phyloP scores from a whole-genome alignment of 179 eudicot species.

The Beta lomatogona region DNA sequence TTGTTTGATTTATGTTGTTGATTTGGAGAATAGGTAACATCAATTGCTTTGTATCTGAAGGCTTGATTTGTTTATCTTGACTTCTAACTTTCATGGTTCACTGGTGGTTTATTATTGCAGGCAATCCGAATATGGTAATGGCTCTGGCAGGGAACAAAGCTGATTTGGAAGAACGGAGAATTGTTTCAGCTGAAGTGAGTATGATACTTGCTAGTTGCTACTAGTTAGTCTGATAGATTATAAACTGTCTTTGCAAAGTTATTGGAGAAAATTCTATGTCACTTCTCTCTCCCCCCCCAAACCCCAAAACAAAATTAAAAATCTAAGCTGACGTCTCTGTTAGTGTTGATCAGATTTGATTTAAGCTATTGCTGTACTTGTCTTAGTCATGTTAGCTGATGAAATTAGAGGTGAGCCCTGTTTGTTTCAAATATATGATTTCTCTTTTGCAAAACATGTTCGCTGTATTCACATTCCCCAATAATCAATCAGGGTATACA shows the following conservation, averaged over 20 bases:
- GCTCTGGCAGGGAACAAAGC: constrained; percentile 94
- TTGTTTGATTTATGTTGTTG: constrained; percentile 1
- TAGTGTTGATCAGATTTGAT: background rate
- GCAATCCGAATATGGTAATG: constrained; percentile 94
- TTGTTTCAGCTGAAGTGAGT: constrained; percentile 76
- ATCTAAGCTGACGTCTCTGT: background rate
- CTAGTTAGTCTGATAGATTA: background rate
- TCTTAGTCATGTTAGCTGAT: background rate
- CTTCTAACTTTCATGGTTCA: constrained; percentile 5
- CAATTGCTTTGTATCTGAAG: background rate
- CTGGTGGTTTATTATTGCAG: constrained; percentile 41
- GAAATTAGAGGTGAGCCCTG: background rate
- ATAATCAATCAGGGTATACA: background rate
- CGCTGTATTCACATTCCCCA: background rate
- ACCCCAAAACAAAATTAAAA: no score
- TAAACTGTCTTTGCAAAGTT: background rate
- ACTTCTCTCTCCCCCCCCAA: background rate
- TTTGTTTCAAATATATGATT: background rate
- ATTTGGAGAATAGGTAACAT: background rate
- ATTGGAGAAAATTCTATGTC: background rate
- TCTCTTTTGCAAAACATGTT: background rate
- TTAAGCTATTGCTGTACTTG: background rate
- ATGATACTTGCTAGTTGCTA: background rate
- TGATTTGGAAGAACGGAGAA: constrained; percentile 81
- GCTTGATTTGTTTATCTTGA: background rate